Evolutionary conservation across 2,329 filamentous ascomycete species (phyloP).

Genomic region (Fusarium avenaceum): DNA sequence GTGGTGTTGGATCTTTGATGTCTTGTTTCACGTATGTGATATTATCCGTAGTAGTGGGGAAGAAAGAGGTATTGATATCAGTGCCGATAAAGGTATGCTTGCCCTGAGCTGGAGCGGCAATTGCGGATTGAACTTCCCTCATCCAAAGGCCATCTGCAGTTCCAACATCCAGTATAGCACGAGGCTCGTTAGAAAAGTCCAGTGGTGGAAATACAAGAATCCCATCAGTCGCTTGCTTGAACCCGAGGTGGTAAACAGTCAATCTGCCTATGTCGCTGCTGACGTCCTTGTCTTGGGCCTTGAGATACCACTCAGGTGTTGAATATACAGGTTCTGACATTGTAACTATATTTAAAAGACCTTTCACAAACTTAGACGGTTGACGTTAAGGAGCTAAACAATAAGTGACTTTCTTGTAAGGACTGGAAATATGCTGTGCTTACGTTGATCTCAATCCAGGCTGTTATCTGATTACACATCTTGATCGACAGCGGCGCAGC

Average conservation of each 20-base stretch:
- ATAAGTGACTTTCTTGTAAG: not conserved
- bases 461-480: not conserved
- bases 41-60: rapidly evolving
- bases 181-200: not conserved
- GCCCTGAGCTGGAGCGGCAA: rapidly evolving
- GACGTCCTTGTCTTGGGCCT: slow-evolving; percentile 15
- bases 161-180: slow-evolving; percentile 6
- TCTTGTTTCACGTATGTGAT: slow-evolving; percentile 1
- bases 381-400: no score
- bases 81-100: slow-evolving; percentile 13
- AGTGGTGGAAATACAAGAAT: not conserved
- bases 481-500: not conserved
- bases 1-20: not conserved
- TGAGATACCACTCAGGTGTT: slow-evolving; percentile 20
- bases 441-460: not conserved
- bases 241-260: slow-evolving; percentile 15
- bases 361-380: not conserved
- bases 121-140: not conserved
- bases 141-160: slow-evolving; percentile 24
- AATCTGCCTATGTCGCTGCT: slow-evolving; percentile 15
- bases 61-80: slow-evolving; percentile 20
- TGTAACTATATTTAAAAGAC: not conserved
- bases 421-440: not conserved
- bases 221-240: slow-evolving; percentile 9
- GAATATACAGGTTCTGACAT: not conserved